Conservation (phyloP, 768 basidiomycete species). For the Mycena epipterygia region DNA sequence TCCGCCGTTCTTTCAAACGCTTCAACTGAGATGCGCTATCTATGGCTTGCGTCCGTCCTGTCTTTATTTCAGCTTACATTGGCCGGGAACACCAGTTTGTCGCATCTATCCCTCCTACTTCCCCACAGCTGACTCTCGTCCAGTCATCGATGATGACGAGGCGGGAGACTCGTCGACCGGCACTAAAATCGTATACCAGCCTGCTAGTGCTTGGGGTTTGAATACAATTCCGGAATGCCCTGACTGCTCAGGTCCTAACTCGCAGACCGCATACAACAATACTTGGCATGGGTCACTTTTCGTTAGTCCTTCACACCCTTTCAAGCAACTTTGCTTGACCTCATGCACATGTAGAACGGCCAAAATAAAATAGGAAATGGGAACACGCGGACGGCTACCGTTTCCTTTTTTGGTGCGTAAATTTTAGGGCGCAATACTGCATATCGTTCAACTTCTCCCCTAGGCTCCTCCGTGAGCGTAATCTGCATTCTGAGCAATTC, state of each 20-base stretch:
- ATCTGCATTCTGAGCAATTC: slow-evolving; percentile 26
- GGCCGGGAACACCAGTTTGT: slow-evolving; percentile 22
- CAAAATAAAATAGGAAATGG: not conserved
- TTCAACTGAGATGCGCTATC: slow-evolving; percentile 26
- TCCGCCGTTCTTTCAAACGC: slow-evolving; percentile 12
- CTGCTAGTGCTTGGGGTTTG: slow-evolving; percentile 1
- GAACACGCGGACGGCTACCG: not conserved
- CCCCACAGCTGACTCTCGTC: not conserved
- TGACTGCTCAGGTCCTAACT: not conserved
- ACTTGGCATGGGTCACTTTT: slow-evolving; percentile 23
- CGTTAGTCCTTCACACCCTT: slow-evolving; percentile 5
- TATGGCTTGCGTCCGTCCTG: slow-evolving; percentile 21
- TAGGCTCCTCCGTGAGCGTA: slow-evolving; percentile 32
- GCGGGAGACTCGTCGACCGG: slow-evolving; percentile 14
- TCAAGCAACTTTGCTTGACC: not conserved
- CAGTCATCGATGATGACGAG: slow-evolving; percentile 23
- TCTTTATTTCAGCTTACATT: slow-evolving; percentile 17
- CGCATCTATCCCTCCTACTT: not conserved
- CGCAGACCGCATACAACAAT: not conserved
- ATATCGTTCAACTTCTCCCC: not conserved
- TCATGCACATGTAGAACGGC: not conserved
- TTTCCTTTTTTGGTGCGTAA: slow-evolving; percentile 25
- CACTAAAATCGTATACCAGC: slow-evolving; percentile 13
- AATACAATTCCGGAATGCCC: slow-evolving; percentile 16
- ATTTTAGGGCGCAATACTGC: too few species aligned